Conservation (phyloP, 192 early-diverging fungal genomes). For the Spinellus fusiger region DNA sequence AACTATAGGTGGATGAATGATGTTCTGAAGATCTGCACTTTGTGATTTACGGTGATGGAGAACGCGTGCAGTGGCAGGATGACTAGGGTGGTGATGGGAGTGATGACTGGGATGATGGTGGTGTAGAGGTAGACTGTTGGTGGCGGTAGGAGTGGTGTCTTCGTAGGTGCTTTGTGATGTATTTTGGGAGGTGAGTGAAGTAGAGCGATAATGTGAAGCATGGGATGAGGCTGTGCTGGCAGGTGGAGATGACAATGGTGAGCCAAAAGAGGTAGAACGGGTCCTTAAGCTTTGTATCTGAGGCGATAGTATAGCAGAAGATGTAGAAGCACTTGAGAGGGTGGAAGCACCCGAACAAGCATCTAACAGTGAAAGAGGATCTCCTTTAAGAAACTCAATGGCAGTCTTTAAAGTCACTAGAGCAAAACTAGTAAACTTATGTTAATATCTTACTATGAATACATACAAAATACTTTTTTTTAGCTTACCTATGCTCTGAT, state of each 20-base stretch:
- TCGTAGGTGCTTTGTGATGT: neutral
- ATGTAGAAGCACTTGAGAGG: constrained; percentile 15
- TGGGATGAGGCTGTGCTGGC: constrained; percentile 5
- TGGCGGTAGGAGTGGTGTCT: neutral
- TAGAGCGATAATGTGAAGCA: neutral
- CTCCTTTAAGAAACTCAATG: constrained; percentile 42
- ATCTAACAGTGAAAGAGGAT: constrained; percentile 37
- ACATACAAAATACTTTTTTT: neutral
- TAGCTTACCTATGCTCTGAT: constrained; percentile 36
- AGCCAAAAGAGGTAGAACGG: constrained; percentile 19
- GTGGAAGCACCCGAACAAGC: constrained; percentile 10
- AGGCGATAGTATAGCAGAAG: constrained; percentile 5
- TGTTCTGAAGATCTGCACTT: constrained; percentile 19
- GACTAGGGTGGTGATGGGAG: neutral
- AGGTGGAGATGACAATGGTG: constrained; percentile 1
- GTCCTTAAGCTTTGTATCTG: neutral
- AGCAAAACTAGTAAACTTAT: constrained; percentile 33
- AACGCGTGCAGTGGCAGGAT: neutral
- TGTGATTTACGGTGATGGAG: constrained; percentile 24
- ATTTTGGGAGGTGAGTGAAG: neutral
- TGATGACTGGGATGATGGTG: neutral
- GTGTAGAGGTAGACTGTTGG: neutral
- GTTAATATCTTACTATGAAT: neutral
- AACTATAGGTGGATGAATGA: neutral
- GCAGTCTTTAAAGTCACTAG: constrained; percentile 44